phyloP scores from a whole-genome alignment of 441 rosid species.

The Populus hybrid region DNA sequence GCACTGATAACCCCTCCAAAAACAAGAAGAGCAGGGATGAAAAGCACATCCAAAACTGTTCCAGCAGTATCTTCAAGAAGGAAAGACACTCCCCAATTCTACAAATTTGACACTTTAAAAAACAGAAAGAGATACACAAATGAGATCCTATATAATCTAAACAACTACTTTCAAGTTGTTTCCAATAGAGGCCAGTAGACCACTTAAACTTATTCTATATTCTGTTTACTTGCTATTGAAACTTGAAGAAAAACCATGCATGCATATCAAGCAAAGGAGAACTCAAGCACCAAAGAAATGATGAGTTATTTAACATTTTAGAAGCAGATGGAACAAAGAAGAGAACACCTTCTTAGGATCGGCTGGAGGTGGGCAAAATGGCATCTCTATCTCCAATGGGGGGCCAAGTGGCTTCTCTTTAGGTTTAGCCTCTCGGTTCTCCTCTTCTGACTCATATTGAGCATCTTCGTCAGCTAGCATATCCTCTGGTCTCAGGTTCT shows the following conservation, averaged over 20 bases:
- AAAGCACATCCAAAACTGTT: not conserved
- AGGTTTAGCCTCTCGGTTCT: constrained; percentile 62
- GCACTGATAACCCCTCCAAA: not conserved
- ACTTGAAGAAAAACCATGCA: not conserved
- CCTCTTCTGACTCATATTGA: constrained; percentile 84
- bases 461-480: constrained; percentile 76
- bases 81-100: not conserved
- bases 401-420: constrained; percentile 93
- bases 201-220: not conserved
- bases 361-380: constrained; percentile 79
- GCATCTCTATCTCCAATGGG: constrained; percentile 85
- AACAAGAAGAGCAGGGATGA: not conserved
- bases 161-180: not conserved
- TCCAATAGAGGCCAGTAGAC: not conserved
- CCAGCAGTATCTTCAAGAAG: not conserved
- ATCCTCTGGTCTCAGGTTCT: constrained; percentile 66
- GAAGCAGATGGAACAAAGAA: constrained; percentile 7
- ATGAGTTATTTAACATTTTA: not conserved
- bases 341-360: constrained; percentile 61
- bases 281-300: not conserved
- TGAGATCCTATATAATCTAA: not conserved
- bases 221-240: not conserved
- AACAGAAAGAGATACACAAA: not conserved
- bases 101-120: not conserved
- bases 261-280: not conserved